Evolutionary conservation across 768 basidiomycete genomes (phyloP).

Genomic region (Russula virescens): DNA sequence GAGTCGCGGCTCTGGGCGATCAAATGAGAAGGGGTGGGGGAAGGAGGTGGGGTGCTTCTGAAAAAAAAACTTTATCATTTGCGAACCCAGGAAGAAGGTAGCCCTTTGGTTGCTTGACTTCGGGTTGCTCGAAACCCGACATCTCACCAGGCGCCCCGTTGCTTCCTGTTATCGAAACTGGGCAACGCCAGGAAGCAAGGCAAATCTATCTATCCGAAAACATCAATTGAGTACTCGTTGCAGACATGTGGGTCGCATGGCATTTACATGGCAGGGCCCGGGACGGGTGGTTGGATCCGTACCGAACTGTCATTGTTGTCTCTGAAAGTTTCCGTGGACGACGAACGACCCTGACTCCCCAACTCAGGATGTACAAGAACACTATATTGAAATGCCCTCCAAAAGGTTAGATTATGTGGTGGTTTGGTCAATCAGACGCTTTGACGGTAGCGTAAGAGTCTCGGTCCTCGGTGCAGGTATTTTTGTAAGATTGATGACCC

Average conservation of each 20-base stretch:
- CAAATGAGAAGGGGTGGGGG: too few species aligned
- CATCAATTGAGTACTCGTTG: not conserved
- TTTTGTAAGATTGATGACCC: not conserved
- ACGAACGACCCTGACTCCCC: not conserved
- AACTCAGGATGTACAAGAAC: not conserved
- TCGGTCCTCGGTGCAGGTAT: not conserved
- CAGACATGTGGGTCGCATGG: not conserved
- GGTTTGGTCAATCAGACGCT: not conserved
- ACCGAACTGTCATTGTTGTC: not conserved
- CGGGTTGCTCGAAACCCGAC: not conserved
- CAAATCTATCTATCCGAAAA: not conserved
- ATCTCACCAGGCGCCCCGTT: not conserved
- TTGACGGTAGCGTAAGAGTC: constrained; percentile 1
- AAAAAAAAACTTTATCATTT: not conserved
- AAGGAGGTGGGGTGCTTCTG: not conserved
- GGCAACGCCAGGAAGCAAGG: not conserved
- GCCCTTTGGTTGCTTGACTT: not conserved
- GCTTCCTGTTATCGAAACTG: not conserved
- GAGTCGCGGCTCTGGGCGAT: not conserved
- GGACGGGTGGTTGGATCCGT: not conserved
- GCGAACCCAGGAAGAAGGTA: not conserved
- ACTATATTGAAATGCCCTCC: constrained; percentile 7
- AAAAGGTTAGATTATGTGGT: not conserved
- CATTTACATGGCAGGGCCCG: not conserved
- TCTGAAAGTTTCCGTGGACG: not conserved